These are phyloP conservation scores for Blumeriella jaapii DNA, from an alignment of 2,329 filamentous ascomycete genomes.

Conservation along the genomic window DNA sequence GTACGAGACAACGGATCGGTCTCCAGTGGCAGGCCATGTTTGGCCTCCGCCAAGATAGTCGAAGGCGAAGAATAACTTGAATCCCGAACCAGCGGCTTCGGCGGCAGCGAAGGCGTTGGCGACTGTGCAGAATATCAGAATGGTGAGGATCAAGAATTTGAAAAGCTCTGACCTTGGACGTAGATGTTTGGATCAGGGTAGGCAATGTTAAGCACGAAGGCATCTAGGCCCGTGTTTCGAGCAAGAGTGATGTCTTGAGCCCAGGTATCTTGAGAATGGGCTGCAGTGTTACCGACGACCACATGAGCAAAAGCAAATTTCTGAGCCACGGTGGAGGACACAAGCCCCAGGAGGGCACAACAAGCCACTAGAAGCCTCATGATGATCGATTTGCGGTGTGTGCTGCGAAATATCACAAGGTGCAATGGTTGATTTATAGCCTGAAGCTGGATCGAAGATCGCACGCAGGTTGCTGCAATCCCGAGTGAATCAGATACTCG, in stretches of 20 bases:
- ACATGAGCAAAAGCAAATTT: slow-evolving; percentile 26
- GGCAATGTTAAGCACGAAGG: slow-evolving; percentile 29
- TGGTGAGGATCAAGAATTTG: no score
- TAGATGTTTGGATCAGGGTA: slow-evolving; percentile 26
- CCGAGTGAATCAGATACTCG: no score
- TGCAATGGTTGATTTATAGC: no score
- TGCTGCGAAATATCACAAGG: no score
- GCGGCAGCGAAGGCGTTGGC: slow-evolving; percentile 28
- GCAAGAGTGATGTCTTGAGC: slow-evolving; percentile 26
- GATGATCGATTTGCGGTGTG: no score
- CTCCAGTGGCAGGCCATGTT: slow-evolving; percentile 21
- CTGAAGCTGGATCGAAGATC: no score
- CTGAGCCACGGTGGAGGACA: slow-evolving; percentile 7
- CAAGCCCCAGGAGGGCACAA: slow-evolving; percentile 4
- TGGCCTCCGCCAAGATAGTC: slow-evolving; percentile 25
- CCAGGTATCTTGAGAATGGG: slow-evolving; percentile 26
- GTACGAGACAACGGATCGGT: slow-evolving; percentile 18
- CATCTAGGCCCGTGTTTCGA: slow-evolving; percentile 29
- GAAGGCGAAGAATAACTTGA: slow-evolving; percentile 27
- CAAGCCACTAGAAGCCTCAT: slow-evolving; percentile 11
- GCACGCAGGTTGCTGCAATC: no score
- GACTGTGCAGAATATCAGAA: no score
- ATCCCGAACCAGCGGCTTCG: slow-evolving; percentile 18
- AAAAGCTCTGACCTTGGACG: no score
- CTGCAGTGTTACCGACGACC: slow-evolving; percentile 26